Percentiles rank a stretch among this genome's conserved stretches.
phyloP scores from a whole-genome alignment of 2,329 filamentous ascomycete genomes.

The Penicillium sp. region DNA sequence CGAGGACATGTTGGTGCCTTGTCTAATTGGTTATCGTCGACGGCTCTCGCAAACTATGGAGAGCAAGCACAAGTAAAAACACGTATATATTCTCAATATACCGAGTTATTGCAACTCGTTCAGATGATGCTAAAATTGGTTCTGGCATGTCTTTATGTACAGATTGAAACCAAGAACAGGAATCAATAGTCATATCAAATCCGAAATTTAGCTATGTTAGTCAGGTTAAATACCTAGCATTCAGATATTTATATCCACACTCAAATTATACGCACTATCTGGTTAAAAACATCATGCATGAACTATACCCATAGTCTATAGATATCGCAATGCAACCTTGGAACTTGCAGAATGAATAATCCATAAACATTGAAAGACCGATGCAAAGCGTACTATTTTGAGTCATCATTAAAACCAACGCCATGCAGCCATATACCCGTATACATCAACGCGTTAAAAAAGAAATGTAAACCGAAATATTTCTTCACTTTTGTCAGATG shows the following conservation, averaged over 20 bases:
- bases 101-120: too few species aligned
- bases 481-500: neutral
- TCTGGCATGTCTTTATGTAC: too few species aligned
- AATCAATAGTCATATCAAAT: too few species aligned
- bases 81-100: too few species aligned
- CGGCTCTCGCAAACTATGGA: too few species aligned
- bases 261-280: neutral
- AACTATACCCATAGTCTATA: neutral
- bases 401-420: neutral
- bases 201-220: too few species aligned
- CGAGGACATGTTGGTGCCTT: neutral
- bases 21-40: too few species aligned
- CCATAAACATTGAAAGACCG: neutral
- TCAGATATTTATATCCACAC: neutral
- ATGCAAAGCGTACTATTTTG: neutral
- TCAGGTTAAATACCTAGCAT: too few species aligned
- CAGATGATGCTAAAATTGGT: too few species aligned
- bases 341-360: neutral
- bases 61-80: neutral
- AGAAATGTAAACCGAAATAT: neutral
- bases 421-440: constrained; percentile 1
- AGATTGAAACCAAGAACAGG: too few species aligned
- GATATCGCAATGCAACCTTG: neutral
- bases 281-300: neutral
- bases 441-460: neutral